Conservation (phyloP, 495 filamentous ascomycete genomes). For the Ramalina intermedia region DNA sequence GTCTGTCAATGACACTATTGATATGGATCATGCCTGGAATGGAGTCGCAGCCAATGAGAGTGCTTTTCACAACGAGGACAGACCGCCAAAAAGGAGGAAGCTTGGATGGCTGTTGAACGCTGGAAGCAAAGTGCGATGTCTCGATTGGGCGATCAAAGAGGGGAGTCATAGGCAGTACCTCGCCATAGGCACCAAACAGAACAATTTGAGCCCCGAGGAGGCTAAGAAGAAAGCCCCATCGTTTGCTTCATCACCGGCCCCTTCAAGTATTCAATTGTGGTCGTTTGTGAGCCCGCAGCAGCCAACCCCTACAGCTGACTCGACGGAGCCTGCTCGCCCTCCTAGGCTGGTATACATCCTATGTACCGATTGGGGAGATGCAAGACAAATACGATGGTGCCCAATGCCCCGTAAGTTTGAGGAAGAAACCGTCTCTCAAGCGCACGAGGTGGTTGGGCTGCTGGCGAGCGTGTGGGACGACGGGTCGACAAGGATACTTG, state of each 20-base stretch:
- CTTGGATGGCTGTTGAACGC: slow-evolving; percentile 46
- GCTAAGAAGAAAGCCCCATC: slow-evolving; percentile 24
- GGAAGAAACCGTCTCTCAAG: slow-evolving; percentile 16
- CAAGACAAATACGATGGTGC: slow-evolving; percentile 49
- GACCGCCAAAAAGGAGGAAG: slow-evolving; percentile 16
- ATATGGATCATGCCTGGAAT: slow-evolving; percentile 32
- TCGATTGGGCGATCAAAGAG: slow-evolving; percentile 45
- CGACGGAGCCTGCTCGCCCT: slow-evolving; percentile 25
- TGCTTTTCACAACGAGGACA: not conserved
- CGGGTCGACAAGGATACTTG: slow-evolving; percentile 44
- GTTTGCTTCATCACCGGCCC: slow-evolving; percentile 33
- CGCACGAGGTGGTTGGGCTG: slow-evolving; percentile 34
- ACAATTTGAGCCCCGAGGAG: slow-evolving; percentile 11
- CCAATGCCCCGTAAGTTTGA: slow-evolving; percentile 30
- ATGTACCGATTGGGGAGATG: slow-evolving; percentile 49
- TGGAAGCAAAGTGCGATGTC: slow-evolving; percentile 33
- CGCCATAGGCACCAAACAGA: slow-evolving; percentile 28
- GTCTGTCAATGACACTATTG: slow-evolving; percentile 23
- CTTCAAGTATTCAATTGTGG: slow-evolving; percentile 45
- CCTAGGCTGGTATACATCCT: slow-evolving; percentile 35
- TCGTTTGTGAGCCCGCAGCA: slow-evolving; percentile 26
- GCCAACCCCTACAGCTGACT: slow-evolving; percentile 12
- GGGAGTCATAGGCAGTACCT: slow-evolving; percentile 38
- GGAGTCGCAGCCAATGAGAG: not conserved
- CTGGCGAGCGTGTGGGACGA: slow-evolving; percentile 50